A percentile compares a stretch with the other conserved stretches of the same genome.
phyloP scores from a whole-genome alignment of 106 monocot species.

The Allium sativum region DNA sequence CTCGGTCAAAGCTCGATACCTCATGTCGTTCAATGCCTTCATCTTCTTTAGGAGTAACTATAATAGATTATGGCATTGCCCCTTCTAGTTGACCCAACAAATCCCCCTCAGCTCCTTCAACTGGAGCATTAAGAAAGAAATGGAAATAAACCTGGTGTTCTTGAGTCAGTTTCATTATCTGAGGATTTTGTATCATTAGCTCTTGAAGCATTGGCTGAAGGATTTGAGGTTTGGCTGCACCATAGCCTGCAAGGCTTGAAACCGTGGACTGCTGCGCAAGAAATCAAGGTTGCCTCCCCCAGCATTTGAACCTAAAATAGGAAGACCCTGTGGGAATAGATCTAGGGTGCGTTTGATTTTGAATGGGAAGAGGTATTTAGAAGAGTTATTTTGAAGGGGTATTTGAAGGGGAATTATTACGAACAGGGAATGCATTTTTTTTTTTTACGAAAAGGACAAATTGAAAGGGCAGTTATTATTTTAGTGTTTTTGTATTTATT shows the following conservation, averaged over 20 bases:
- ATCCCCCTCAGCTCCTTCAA: conserved; percentile 55
- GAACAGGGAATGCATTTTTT: too few species aligned
- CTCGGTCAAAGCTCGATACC: conserved; percentile 68
- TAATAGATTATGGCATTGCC: conserved; percentile 43
- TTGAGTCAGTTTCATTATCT: conserved; percentile 74
- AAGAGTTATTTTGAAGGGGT: too few species aligned
- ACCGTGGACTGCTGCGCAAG: conserved; percentile 73
- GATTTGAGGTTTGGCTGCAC: conserved; percentile 83
- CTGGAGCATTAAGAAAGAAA: conserved; percentile 58
- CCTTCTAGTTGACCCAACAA: conserved; percentile 44
- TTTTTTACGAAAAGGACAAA: too few species aligned
- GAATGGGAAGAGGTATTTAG: too few species aligned
- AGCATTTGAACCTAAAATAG: conserved; percentile 37
- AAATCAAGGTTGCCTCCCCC: conserved; percentile 59
- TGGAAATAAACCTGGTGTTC: conserved; percentile 77
- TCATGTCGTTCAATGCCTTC: conserved; percentile 78
- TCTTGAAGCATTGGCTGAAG: conserved; percentile 94
- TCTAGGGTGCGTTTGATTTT: too few species aligned
- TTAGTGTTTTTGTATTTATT: too few species aligned
- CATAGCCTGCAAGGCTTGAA: conserved; percentile 63
- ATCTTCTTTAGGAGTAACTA: conserved; percentile 61
- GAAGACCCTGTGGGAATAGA: conserved; percentile 86
- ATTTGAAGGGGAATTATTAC: too few species aligned
- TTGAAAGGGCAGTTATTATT: too few species aligned
- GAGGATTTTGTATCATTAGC: conserved; percentile 76